Evolutionary conservation across 2,329 filamentous ascomycete species (phyloP).

Genomic region (Sclerotinia borealis): DNA sequence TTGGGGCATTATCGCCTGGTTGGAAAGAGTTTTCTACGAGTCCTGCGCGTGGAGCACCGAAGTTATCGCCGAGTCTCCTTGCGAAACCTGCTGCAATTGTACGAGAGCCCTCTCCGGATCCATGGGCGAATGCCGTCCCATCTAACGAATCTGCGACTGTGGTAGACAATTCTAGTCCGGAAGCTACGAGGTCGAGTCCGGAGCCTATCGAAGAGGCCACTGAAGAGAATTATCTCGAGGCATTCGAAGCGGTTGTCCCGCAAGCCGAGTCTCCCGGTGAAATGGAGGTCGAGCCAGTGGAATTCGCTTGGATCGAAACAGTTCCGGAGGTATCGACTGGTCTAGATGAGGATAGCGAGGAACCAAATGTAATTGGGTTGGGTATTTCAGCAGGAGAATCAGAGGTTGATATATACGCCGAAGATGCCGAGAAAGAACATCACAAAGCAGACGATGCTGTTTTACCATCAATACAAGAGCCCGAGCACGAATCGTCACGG

Average conservation of each 20-base stretch:
- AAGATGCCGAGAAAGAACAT: not conserved
- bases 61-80: constrained; percentile 16
- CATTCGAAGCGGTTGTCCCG: not conserved
- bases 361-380: not conserved
- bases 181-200: not conserved
- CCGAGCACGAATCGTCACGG: constrained; percentile 21
- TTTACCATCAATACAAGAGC: constrained; percentile 12
- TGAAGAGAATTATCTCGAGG: not conserved
- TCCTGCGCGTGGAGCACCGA: constrained; percentile 4
- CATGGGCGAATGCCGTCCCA: constrained; percentile 22
- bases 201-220: not conserved
- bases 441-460: constrained; percentile 8
- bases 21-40: constrained; percentile 16
- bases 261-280: not conserved
- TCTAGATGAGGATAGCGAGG: not conserved
- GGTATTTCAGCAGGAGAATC: not conserved
- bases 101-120: constrained; percentile 28
- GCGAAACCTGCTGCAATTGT: constrained; percentile 12
- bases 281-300: not conserved
- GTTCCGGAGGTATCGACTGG: too few species aligned
- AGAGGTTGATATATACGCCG: not conserved
- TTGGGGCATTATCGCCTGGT: constrained; percentile 7
- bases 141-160: not conserved
- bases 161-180: not conserved
- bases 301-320: not conserved